phyloP scores from a whole-genome alignment of 2,329 filamentous ascomycete species.

The Fusarium sp. region DNA sequence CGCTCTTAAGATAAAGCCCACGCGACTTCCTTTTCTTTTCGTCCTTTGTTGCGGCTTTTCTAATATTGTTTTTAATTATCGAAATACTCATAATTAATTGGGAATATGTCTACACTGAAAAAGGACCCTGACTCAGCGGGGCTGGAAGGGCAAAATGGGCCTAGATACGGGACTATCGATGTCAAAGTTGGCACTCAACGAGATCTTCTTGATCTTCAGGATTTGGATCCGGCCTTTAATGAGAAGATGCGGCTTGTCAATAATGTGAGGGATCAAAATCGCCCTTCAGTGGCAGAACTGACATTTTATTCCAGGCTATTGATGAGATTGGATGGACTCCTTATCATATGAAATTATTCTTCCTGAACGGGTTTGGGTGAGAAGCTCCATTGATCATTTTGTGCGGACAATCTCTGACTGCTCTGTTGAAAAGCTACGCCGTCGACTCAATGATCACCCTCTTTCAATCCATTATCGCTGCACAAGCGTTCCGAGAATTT shows the following conservation, averaged over 20 bases:
- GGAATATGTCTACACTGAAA: neutral
- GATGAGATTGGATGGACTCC: conserved; percentile 73
- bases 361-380: conserved; percentile 70
- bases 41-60: neutral
- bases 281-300: neutral
- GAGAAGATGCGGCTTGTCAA: conserved; percentile 79
- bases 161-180: conserved; percentile 1
- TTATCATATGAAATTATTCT: conserved; percentile 72
- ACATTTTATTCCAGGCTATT: conserved; percentile 53
- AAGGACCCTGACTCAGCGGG: neutral
- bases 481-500: conserved; percentile 23
- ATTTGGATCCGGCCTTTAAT: conserved; percentile 18
- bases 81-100: rapidly evolving
- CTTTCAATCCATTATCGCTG: conserved; percentile 13
- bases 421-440: conserved; percentile 5
- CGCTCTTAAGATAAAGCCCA: conserved; percentile 2
- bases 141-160: conserved; percentile 3
- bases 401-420: neutral
- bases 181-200: neutral
- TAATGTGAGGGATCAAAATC: conserved; percentile 58
- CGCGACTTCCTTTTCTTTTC: conserved; percentile 1
- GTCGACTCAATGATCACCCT: conserved; percentile 29
- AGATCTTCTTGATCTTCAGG: neutral
- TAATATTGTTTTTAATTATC: neutral
- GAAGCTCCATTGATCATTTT: neutral